Evolutionary conservation across 345 rosid genomes (phyloP), one percentile per base, ranked within the genome.

Genomic region (Geranium brycei): DNA sequence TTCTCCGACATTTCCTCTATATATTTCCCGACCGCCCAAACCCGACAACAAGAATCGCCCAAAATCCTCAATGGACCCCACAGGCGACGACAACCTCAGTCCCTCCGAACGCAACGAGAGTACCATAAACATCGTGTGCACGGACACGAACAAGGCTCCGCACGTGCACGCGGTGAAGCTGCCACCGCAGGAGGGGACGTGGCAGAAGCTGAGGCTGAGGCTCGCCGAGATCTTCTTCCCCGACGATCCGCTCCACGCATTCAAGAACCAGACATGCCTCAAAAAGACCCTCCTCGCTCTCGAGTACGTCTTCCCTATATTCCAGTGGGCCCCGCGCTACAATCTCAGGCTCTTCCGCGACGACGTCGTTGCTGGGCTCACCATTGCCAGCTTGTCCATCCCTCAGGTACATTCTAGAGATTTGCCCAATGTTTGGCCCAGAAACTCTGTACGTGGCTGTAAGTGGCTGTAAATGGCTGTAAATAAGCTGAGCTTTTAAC

Each of bases 361-460:
- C 28, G 85, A 83, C 71, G 57, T 78, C 35, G 64, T 80, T 0
- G 73, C 85, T 2, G 85, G 85, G 31, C 73, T 83, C 59, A 83
- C 85, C 68, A 83, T 79, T 66, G 85, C 85, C 17, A 80, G 87
- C 72, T 67, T 83, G 15, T 80, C 83, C 41, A 77, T 83, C 62
- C 87, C 87, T 69, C 87, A 83, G 86, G 86, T 81, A 47, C 28
- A 23, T 23, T 23, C 28, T 23, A 23, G 1, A 23, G 28, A 23
- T 23, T 23, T 23, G 28, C 1, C 28, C 28, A 23, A 1, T 23
- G 28, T 23, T 23, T 23, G 28, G 28, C 1, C 28, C 28, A 23
- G 28, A 23, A 23, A 23, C 28, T n/a, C n/a, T n/a, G n/a, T n/a
- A n/a, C n/a, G n/a, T n/a, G n/a, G n/a, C n/a, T n/a, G n/a, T n/a